A percentile compares a stretch with the other conserved stretches of the same genome.
These are phyloP conservation scores for Colletotrichum liriopes DNA, from an alignment of 2,329 filamentous ascomycete species.

Conservation along the genomic window DNA sequence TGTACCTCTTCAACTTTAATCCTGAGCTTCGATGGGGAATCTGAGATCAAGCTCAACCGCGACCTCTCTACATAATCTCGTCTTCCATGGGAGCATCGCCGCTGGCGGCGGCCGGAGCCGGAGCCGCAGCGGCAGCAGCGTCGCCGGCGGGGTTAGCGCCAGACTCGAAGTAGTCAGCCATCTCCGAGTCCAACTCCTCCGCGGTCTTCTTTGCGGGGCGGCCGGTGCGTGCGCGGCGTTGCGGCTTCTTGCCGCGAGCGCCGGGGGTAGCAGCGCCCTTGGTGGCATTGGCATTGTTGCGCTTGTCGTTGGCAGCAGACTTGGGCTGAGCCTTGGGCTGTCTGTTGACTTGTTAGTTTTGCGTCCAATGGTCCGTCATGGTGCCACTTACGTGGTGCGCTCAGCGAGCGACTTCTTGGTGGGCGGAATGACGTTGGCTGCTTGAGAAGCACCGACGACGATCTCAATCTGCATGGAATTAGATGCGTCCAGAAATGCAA, in stretches of 20 bases:
- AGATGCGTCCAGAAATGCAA: constrained; percentile 29
- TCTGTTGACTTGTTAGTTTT: constrained; percentile 50
- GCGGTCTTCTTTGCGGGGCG: constrained; percentile 88
- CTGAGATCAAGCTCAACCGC: neutral
- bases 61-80: constrained; percentile 68
- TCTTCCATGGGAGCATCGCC: constrained; percentile 78
- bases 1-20: constrained; percentile 8
- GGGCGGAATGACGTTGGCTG: constrained; percentile 76
- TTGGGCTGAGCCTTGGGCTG: constrained; percentile 84
- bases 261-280: constrained; percentile 60
- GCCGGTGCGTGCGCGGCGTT: constrained; percentile 69
- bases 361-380: constrained; percentile 45
- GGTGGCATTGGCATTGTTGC: constrained; percentile 62
- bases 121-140: constrained; percentile 63
- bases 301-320: constrained; percentile 83
- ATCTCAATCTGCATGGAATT: constrained; percentile 82
- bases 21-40: constrained; percentile 12
- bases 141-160: constrained; percentile 59
- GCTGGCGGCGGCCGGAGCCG: constrained; percentile 60
- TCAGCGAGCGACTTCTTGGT: constrained; percentile 83
- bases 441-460: constrained; percentile 83
- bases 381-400: constrained; percentile 76
- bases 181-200: constrained; percentile 96
- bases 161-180: constrained; percentile 91
- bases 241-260: constrained; percentile 67